Evolutionary conservation across 352 stramenopile species (phyloP), one percentile per base, ranked within the genome.

Genomic region (Globisporangium okanoganense): DNA sequence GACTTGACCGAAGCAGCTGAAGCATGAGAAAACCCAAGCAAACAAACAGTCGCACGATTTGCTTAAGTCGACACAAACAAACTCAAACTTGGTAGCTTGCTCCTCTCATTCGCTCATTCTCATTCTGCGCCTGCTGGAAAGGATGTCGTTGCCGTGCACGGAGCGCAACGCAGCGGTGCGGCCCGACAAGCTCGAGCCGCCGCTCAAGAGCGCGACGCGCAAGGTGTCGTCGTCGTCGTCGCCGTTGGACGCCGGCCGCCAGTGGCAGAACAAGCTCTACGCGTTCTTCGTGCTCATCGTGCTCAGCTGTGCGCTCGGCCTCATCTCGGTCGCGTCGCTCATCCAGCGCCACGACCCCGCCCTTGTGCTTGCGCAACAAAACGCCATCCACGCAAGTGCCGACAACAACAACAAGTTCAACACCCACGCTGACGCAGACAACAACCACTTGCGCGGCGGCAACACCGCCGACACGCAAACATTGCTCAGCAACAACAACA

Each of bases 241-340:
- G 0, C 52, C 35, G 14, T 18, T 22, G 29, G 8, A 12, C 8
- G 38, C 13, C 27, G 12, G 58, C 27, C 47, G 47, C 14, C 31
- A 36, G 14, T 59, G 58, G 50, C 47, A 60, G 52, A 61, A 61
- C 45, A 52, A 33, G n/a, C 35, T 76, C 22, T 66, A 68, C 18
- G 49, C 31, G 20, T 56, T 76, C 58, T 76, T 76, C 44, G 59
- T 73, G 40, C 64, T 79, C 55, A 82, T 88, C 33, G 70, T 88
- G 43, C 65, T 78, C 63, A 84, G 53, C 38, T 88, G 76, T 60
- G 70, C 75, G 1, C 61, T 85, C 5, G 76, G 78, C 1, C 68
- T 88, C 51, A 69, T 88, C 24, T 80, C 72, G 14, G 74, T 88
- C 24, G 76, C 74, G 20, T 74, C 74, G 49, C 68, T 85, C 38